Conservation (phyloP, 2,329 filamentous ascomycete species). For the Cladosporium sp. region DNA sequence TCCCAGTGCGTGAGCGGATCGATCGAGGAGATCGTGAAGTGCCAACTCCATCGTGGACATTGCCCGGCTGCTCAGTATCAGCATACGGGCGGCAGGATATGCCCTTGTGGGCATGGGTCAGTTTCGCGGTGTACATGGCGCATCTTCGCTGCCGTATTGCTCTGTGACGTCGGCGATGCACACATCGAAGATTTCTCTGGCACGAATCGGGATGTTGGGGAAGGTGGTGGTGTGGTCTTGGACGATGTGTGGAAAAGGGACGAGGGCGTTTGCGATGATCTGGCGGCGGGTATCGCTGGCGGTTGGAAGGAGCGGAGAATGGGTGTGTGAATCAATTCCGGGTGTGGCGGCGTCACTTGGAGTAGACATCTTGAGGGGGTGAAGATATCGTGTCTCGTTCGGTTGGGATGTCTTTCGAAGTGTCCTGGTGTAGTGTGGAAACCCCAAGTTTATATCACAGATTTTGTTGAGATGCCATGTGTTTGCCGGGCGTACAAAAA, state of each 20-base stretch:
- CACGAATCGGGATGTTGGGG: neutral
- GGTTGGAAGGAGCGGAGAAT: neutral
- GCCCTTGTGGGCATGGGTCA: neutral
- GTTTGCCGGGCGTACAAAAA: neutral
- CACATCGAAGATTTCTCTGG: conserved; percentile 1
- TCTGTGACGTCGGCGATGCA: neutral
- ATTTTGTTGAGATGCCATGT: neutral
- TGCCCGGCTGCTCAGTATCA: neutral
- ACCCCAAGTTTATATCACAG: neutral
- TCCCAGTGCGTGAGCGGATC: neutral
- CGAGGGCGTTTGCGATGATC: conserved; percentile 65
- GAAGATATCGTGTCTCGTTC: neutral
- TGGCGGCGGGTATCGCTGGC: neutral
- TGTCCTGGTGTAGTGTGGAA: neutral
- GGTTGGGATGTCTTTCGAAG: neutral
- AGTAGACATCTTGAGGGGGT: neutral
- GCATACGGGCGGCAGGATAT: neutral
- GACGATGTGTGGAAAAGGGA: conserved; percentile 52
- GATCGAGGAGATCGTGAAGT: neutral
- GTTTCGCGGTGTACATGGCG: neutral
- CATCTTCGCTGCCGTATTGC: neutral
- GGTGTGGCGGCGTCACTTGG: neutral
- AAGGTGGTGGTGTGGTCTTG: neutral
- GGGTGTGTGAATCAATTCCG: neutral
- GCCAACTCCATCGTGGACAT: neutral